Evolutionary conservation across 2,329 filamentous ascomycete genomes (phyloP), one percentile per base, ranked within the genome.

Genomic region (Ramularia endophylla): DNA sequence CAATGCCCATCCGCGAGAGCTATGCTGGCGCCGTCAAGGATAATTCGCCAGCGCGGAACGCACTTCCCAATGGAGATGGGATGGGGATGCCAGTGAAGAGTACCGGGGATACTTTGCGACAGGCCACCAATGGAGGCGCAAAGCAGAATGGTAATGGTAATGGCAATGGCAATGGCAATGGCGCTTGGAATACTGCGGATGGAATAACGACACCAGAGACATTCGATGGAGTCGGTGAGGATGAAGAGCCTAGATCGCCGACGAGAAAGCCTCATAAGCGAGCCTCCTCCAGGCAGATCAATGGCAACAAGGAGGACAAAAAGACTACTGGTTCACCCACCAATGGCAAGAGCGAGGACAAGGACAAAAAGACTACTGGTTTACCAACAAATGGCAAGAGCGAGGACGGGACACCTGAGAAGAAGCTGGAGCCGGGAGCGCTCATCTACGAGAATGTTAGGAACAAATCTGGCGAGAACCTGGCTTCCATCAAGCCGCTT

Each of bases 401-500:
- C 20, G 38, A 44, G 42, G 37, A 46, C 27, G 45, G 41, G 8
- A 38, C 40, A 5, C 30, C 34, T 13, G 48, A 48, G 17, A 36
- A 45, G 34, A 29, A 38, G 30, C 32, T 45, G 18, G 32, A 42
- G 40, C 42, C 51, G 36, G 51, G 49, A 22, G 55, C 58, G 18
- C 47, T 68, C 7, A 46, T 71, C 9, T 68, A 67, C 38, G 66
- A 73, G 55, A 68, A 67, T 44, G 61, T 70, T 36, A 50, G 58
- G 27, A 65, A 68, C 47, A 63, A 63, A 43, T 61, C 69, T 42
- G 71, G 71, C 36, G 58, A 70, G 36, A 62, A 64, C 29, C 55
- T 75, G 49, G 53, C 56, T 12, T 52, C 55, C 3, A 51, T 59
- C 36, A 53, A 54, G 27, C 51, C 50, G 13, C 38, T 34, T 18